A percentile compares a stretch with the other conserved stretches of the same genome.
These are phyloP conservation scores for Boletus bicolor DNA, from an alignment of 768 basidiomycete genomes.

Conservation along the genomic window DNA sequence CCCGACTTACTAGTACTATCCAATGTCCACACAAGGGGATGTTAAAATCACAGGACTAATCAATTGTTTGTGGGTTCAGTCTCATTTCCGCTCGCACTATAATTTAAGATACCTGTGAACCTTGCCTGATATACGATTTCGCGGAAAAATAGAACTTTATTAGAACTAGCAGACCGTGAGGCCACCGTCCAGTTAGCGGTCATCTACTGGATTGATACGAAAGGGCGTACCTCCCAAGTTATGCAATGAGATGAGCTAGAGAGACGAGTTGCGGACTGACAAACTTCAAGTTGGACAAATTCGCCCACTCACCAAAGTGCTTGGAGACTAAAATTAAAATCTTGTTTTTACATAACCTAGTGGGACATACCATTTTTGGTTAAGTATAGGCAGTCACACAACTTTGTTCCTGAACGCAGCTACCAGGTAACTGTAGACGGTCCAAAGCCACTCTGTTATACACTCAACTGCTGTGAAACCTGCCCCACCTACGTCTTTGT, in stretches of 20 bases:
- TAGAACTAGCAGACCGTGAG: background rate
- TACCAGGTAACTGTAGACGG: no score
- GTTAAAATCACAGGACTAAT: background rate
- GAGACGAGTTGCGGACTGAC: background rate
- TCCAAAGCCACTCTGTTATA: background rate
- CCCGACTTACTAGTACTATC: background rate
- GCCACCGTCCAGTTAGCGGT: background rate
- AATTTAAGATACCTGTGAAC: background rate
- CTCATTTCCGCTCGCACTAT: no score
- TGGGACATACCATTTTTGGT: conserved; percentile 1
- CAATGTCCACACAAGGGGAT: background rate
- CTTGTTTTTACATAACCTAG: background rate
- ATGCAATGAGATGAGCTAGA: background rate
- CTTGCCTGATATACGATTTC: background rate
- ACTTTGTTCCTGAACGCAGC: background rate
- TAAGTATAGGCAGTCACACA: background rate
- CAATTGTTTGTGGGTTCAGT: background rate
- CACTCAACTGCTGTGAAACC: background rate
- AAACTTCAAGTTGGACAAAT: background rate
- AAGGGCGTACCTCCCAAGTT: background rate
- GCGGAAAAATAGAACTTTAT: background rate
- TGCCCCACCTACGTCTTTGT: background rate
- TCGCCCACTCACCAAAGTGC: background rate
- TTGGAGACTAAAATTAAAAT: background rate
- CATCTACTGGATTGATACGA: background rate